Evolutionary conservation across 148 eudicot species (phyloP), one percentile per base, ranked within the genome.

Genomic region (Heliosperma pusillum): DNA sequence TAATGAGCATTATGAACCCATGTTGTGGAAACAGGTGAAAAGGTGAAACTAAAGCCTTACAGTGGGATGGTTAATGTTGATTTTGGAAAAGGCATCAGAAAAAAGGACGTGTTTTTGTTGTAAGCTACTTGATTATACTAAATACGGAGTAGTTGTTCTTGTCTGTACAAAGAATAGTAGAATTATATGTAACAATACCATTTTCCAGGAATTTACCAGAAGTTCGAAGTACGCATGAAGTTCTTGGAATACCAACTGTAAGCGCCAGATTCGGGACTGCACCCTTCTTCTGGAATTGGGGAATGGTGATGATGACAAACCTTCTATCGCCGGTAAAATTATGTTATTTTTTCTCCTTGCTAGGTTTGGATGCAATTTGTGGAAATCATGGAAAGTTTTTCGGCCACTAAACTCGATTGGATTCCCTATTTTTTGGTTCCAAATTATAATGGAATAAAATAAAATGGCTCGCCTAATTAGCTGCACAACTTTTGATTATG

Each of bases 271-370:
- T 95, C 78, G 97, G 97, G 62, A 95, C 99, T 76, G 78, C 96
- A 71, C 97, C 97, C 47, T 90, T 92, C 86, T 89, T 90, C 85
- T 95, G 99, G 97, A 95, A 95, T 73, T 95, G 97, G 99, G 99
- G 91, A 80, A 95, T 95, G 99, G 82, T 40, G 67, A 89, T 88
- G 9, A 83, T 95, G 90, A 82, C 89, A 66, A 76, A 79, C 66
- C 84, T 95, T 76, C 76, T 95, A 78, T 89, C 99, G n/a, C 77
- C 76, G 82, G 99, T 95, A 89, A 24, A 83, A 36, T 47, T 40
- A 17, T 11, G 21, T 15, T 16, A 20, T 59, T 68, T 63, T 60
- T 17, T 42, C 62, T 15, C 73, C 59, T 74, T 71, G 20, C 53
- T 62, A 63, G 77, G 66, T 27, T 61, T 73, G 66, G 60, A 29